Evolutionary conservation across 805 yeast species (phyloP), one percentile per base, ranked within the genome.

Genomic region (Candida gorgasii): DNA sequence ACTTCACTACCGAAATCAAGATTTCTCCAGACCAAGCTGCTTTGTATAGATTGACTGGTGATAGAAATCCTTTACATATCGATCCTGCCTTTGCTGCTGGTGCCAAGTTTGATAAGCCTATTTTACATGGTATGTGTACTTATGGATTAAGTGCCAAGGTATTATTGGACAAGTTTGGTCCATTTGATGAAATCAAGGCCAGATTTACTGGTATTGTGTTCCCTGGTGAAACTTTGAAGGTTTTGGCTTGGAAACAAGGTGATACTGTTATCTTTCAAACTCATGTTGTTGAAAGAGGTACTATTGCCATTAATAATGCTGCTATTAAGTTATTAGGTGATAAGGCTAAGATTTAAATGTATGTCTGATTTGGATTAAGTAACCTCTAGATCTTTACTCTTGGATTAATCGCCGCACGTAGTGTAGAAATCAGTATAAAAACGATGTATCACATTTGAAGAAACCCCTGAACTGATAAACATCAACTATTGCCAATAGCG

Each of bases 1-100:
- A 86, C 59, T 86, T 78, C 56, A 80, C 75, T 43, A 62, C 65
- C 35, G 78, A 73, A 32, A 75, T 79, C 54, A 65, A 75, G 50
- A 86, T 93, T 2, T 59, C 75, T 19, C 72, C 64, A 32, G 86
- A 89, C 62, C 89, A 82, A 63, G 97, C 97, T 35, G 88, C 96
- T 3, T 66, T 90, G 43, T 92, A 92, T 72, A 80, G 99, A 62
- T 73, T 92, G 47, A 84, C 92, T 47, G 98, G 97, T 42, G 99
- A 92, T 72, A 83, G 82, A 64, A 92, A 92, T 65, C 99, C 99
- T 46, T 76, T 92, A 54, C 99, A 90, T 70, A 84, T 92, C 60
- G 98, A 92, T 68, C 97, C 98, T 14, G 73, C 63, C 22, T 85
- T 90, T 66, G 97, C 98, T 12, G 79, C 82, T 49, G 86, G 86